Percentiles rank a stretch among this genome's conserved stretches.
Evolutionary conservation across 164 flowering plant genomes (phyloP).

Genomic region (Warburgia ugandensis): DNA sequence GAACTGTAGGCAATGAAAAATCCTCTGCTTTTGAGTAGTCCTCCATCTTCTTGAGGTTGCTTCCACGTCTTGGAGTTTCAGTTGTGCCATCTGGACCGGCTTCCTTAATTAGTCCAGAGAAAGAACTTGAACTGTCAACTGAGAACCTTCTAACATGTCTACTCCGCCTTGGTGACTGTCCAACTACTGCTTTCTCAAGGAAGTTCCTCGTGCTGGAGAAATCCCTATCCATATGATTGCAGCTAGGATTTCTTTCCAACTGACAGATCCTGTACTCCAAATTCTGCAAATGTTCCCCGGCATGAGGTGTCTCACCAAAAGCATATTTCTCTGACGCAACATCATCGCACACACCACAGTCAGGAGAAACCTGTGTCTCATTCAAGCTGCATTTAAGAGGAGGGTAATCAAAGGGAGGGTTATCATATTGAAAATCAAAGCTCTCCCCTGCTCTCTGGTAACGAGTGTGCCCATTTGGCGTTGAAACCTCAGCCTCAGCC

Average conservation of each 20-base stretch:
- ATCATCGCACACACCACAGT: constrained; percentile 34
- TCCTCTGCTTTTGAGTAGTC: constrained; percentile 32
- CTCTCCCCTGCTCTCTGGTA: too few relatives aligned
- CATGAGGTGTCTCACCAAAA: constrained; percentile 55
- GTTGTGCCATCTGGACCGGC: constrained; percentile 21
- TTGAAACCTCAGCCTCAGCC: constrained; percentile 29
- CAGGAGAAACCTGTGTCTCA: constrained; percentile 31
- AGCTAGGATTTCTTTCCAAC: constrained; percentile 39
- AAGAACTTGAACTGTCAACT: constrained; percentile 44
- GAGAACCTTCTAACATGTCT: constrained; percentile 54
- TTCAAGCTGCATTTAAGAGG: constrained; percentile 57
- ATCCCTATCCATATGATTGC: constrained; percentile 41
- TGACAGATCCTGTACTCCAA: constrained; percentile 37
- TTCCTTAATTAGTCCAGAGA: constrained; percentile 33
- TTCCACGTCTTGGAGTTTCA: constrained; percentile 39
- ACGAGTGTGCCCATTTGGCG: too few relatives aligned
- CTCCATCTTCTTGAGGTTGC: constrained; percentile 44
- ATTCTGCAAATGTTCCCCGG: constrained; percentile 33
- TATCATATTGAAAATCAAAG: too few relatives aligned
- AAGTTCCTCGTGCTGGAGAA: constrained; percentile 33
- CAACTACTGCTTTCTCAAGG: constrained; percentile 55
- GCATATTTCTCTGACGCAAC: constrained; percentile 61
- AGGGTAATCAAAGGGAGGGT: constrained; percentile 61
- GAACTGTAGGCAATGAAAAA: constrained; percentile 15
- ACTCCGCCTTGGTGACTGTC: constrained; percentile 46